These are phyloP conservation scores for Trichoderma orchidacearum DNA, from an alignment of 495 filamentous ascomycete species.

Conservation along the genomic window DNA sequence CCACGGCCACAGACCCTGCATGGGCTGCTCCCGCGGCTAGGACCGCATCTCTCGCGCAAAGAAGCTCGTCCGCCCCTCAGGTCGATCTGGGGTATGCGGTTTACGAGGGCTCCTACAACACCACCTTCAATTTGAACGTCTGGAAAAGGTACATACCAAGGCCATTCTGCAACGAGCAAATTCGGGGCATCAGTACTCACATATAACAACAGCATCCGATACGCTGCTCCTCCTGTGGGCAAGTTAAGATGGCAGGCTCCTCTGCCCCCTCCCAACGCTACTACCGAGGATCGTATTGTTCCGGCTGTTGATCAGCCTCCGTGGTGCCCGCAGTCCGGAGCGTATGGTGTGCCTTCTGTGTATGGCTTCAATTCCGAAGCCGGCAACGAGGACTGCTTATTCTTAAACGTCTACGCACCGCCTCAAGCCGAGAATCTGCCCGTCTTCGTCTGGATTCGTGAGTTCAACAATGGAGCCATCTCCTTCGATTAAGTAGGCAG, in stretches of 20 bases:
- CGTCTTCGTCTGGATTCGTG: conserved; percentile 22
- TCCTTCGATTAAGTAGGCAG: background rate
- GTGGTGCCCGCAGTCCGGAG: background rate
- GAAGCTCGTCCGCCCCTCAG: background rate
- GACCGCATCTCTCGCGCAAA: background rate
- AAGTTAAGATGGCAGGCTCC: conserved; percentile 18
- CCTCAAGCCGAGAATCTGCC: conserved; percentile 23
- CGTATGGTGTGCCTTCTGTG: background rate
- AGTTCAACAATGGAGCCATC: background rate
- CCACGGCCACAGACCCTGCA: background rate
- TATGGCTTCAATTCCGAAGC: background rate
- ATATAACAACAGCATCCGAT: conserved; percentile 8
- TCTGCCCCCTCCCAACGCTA: conserved; percentile 12
- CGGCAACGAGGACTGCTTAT: conserved; percentile 39
- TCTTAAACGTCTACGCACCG: conserved; percentile 30
- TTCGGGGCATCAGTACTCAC: background rate
- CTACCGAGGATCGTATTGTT: background rate
- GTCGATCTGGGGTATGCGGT: conserved; percentile 12
- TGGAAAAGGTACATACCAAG: conserved; percentile 6
- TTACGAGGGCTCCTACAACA: conserved; percentile 5
- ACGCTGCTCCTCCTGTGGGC: conserved; percentile 16
- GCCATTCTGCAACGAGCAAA: background rate
- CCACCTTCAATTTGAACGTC: background rate
- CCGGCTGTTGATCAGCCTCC: background rate
- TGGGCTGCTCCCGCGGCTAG: background rate